Evolutionary conservation across 2,329 filamentous ascomycete genomes (phyloP), one percentile per base, ranked within the genome.

Genomic region (Microcera coccophila): DNA sequence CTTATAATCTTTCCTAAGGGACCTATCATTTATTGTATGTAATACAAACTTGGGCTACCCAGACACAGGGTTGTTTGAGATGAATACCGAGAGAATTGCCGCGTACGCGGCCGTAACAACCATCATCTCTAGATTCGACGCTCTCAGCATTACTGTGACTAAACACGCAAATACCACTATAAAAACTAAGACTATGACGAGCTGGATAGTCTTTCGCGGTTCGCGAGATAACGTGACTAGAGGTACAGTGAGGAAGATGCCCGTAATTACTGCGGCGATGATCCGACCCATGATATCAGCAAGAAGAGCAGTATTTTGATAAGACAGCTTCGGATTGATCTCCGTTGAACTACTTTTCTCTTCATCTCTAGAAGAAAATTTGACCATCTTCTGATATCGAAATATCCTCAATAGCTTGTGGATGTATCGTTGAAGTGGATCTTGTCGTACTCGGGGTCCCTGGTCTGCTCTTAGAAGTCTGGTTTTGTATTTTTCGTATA

Each of bases 401-500:
- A 44, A 43, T 12, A 21, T 39, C 4, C 48, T 48, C 31, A 60
- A 39, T n/a, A 31, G 29, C 17, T 41, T 41, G 24, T 56, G 45
- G 1, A 54, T 17, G 21, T 38, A 38, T 26, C 44, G 38, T 17
- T 56, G 51, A 28, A 56, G 45, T 3, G 47, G 45, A 36, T 56
- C 51, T 31, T 37, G 38, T 3, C 46, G 45, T 2, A 33, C 21
- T 15, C 59, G 56, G 5, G 50, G 45, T 28, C 49, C 56, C 21
- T 55, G 57, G 38, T 65, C 62, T 8, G 61, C 50, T 38, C 63
- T 48, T n/a, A 66, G 38, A 12, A 66, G 49, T 36, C 62, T 53
- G 9, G 62, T 65, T 20, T 64, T 61, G 41, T 64, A 62, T 21
- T 50, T 55, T 47, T 66, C 60, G 34, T 55, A 48, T 12, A 61